These are phyloP conservation scores for Nemania serpens DNA, from an alignment of 2,329 filamentous ascomycete species.

Conservation along the genomic window DNA sequence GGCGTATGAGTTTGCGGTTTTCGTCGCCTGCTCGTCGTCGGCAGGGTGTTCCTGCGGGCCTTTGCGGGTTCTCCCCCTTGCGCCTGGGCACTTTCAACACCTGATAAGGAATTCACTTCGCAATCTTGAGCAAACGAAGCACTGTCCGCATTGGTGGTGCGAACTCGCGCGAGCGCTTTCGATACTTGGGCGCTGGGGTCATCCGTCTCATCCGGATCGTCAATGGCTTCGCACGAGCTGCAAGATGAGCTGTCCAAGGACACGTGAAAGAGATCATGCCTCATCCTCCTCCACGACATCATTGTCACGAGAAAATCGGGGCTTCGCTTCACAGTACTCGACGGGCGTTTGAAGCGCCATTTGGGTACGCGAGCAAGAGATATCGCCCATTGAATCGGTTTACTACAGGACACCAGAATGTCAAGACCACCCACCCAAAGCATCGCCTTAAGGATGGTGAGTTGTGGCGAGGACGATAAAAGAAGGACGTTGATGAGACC, in stretches of 20 bases:
- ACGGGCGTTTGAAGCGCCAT: conserved; percentile 78
- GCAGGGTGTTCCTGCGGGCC: conserved; percentile 57
- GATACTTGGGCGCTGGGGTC: conserved; percentile 14
- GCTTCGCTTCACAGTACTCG: conserved; percentile 43
- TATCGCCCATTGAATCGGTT: conserved; percentile 82
- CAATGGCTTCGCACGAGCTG: conserved; percentile 41
- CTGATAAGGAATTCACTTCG: conserved; percentile 8
- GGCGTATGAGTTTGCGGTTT: conserved; percentile 59
- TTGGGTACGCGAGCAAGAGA: conserved; percentile 84
- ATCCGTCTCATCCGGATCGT: conserved; percentile 39
- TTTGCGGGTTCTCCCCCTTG: conserved; percentile 22
- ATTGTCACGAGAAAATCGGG: conserved; percentile 46
- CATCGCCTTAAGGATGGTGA: conserved; percentile 80
- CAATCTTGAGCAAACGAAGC: conserved; percentile 12
- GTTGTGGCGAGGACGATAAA: conserved; percentile 79
- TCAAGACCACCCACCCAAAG: conserved; percentile 83
- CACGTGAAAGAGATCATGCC: conserved; percentile 43
- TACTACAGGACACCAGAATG: conserved; percentile 72
- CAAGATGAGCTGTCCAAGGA: conserved; percentile 40
- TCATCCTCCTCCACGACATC: conserved; percentile 55
- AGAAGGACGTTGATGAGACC: conserved; percentile 81
- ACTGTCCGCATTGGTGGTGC: conserved; percentile 28
- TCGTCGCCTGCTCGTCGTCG: conserved; percentile 46
- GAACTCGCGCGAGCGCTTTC: conserved; percentile 28
- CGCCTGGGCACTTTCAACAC: conserved; percentile 19